Evolutionary conservation across 805 yeast genomes (phyloP).

Genomic region (Cyberlindnera subsufficiens): DNA sequence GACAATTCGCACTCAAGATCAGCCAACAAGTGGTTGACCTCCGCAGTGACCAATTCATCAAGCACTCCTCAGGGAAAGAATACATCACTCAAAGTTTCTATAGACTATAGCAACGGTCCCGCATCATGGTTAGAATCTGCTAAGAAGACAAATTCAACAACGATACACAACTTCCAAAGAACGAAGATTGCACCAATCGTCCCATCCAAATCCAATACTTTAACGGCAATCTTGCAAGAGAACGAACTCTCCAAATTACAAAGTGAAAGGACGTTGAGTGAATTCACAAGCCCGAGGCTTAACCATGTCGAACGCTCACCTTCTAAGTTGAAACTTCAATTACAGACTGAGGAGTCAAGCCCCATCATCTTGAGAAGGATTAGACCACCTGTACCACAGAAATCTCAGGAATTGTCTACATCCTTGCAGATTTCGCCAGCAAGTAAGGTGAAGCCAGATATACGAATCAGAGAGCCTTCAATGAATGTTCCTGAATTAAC

Average conservation of each 20-base stretch:
- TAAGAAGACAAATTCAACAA: constrained; percentile 4
- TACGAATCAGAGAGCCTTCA: constrained; percentile 15
- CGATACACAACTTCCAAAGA: constrained; percentile 3
- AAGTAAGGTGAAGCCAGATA: constrained; percentile 19
- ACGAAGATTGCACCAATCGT: constrained; percentile 27
- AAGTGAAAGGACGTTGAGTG: constrained; percentile 12
- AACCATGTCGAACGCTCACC: constrained; percentile 10
- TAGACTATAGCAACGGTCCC: not conserved
- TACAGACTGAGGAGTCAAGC: not conserved
- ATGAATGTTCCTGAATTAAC: constrained; percentile 19
- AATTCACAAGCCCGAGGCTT: constrained; percentile 10
- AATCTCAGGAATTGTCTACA: constrained; percentile 1
- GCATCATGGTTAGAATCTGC: constrained; percentile 22
- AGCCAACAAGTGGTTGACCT: constrained; percentile 6
- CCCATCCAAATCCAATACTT: constrained; percentile 24
- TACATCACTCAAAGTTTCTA: constrained; percentile 1
- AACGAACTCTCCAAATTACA: constrained; percentile 9
- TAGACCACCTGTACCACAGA: constrained; percentile 13
- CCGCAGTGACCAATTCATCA: constrained; percentile 4
- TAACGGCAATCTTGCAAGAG: constrained; percentile 22
- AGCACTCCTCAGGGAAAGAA: constrained; percentile 5
- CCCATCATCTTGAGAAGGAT: constrained; percentile 17
- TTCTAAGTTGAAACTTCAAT: not conserved
- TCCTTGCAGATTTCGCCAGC: not conserved
- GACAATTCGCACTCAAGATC: not conserved